Evolutionary conservation across 2,329 filamentous ascomycete species (phyloP).

Genomic region (Tolypocladium pustulatum): DNA sequence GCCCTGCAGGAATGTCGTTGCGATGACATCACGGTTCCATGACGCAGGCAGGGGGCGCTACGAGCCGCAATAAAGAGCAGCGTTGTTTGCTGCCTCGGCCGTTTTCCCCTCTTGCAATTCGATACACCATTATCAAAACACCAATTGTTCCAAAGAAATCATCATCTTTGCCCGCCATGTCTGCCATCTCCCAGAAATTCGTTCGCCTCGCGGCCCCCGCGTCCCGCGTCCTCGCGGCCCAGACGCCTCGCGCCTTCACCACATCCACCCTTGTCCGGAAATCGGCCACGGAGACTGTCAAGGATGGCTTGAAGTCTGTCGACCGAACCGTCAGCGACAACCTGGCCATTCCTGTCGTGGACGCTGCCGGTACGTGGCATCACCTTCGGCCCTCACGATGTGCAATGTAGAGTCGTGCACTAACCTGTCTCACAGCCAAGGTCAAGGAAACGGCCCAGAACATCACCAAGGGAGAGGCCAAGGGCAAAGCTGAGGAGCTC

Average conservation of each 20-base stretch:
- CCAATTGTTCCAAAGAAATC: not conserved
- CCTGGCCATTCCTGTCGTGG: conserved; percentile 51
- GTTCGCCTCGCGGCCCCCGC: conserved; percentile 30
- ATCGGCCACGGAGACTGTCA: conserved; percentile 41
- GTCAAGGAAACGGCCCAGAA: conserved; percentile 34
- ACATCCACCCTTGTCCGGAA: conserved; percentile 34
- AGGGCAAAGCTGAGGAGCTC: conserved; percentile 21
- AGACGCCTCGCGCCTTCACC: conserved; percentile 39
- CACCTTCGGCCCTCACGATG: not conserved
- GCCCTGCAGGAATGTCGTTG: not conserved
- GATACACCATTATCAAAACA: too few relatives aligned
- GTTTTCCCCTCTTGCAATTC: not conserved
- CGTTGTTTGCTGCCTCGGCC: not conserved
- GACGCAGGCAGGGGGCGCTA: not conserved
- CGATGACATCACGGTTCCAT: conserved; percentile 1
- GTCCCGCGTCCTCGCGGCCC: conserved; percentile 25
- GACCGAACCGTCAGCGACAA: conserved; percentile 51
- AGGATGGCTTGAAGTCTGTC: conserved; percentile 48
- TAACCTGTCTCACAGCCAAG: conserved; percentile 24
- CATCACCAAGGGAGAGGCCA: conserved; percentile 21
- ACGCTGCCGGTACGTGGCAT: conserved; percentile 39
- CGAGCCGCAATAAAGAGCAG: not conserved
- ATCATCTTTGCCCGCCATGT: conserved; percentile 29
- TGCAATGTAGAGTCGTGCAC: not conserved
- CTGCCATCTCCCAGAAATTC: conserved; percentile 38